Evolutionary conservation across 148 eudicot species (phyloP).

Genomic region (Selenicereus undatus): DNA sequence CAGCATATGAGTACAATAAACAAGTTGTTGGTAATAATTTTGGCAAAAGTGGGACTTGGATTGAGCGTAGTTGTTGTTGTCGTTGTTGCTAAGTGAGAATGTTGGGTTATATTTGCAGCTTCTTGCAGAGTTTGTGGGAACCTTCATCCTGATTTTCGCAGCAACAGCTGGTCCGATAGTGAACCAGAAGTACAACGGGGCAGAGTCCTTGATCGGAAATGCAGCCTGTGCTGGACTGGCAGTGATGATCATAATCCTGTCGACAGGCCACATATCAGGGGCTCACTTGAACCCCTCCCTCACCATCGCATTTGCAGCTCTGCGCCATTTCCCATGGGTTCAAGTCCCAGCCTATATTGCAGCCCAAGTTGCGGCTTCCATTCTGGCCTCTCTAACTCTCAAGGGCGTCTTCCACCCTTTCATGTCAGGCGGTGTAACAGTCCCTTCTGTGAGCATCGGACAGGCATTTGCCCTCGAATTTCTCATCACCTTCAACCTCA

Average conservation of each 20-base stretch:
- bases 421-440: constrained; percentile 88
- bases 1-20: neutral
- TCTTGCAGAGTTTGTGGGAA: constrained; percentile 91
- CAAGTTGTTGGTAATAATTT: neutral
- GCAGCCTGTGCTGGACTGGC: constrained; percentile 89
- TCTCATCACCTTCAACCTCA: constrained; percentile 82
- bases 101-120: constrained; percentile 43
- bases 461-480: constrained; percentile 86
- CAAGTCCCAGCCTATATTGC: constrained; percentile 89
- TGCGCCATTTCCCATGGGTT: constrained; percentile 91
- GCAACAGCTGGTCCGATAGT: constrained; percentile 94
- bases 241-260: constrained; percentile 82
- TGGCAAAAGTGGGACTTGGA: too few relatives aligned
- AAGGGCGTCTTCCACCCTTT: constrained; percentile 84
- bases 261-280: constrained; percentile 94
- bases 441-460: constrained; percentile 57
- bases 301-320: constrained; percentile 85
- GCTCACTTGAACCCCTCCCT: constrained; percentile 91
- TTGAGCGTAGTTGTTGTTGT: too few relatives aligned
- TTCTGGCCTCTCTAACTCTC: constrained; percentile 78
- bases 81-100: too few relatives aligned
- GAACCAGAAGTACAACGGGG: constrained; percentile 71
- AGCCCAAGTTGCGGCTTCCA: constrained; percentile 85
- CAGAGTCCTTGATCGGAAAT: constrained; percentile 73
- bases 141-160: constrained; percentile 84